Evolutionary conservation across 1,139 yeast species (phyloP).

Genomic region (Lodderomyces theae): DNA sequence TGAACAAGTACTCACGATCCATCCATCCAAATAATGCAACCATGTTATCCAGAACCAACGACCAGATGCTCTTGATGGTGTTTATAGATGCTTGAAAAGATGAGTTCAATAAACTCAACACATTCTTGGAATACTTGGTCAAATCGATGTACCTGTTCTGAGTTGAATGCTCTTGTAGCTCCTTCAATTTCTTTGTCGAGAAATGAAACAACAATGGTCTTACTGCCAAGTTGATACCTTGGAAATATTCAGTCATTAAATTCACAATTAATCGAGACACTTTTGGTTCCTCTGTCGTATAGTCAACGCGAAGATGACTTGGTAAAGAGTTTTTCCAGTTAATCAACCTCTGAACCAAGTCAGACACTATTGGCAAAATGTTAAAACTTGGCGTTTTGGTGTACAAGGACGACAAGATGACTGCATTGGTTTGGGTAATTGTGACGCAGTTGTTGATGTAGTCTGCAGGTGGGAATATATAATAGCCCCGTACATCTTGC

Average conservation of each 20-base stretch:
- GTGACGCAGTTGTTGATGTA: constrained; percentile 76
- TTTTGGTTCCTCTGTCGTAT: constrained; percentile 50
- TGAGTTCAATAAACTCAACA: constrained; percentile 68
- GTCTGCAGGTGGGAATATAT: constrained; percentile 78
- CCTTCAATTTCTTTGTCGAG: constrained; percentile 65
- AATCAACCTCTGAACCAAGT: constrained; percentile 64
- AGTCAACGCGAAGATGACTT: constrained; percentile 62
- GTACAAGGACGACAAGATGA: constrained; percentile 66
- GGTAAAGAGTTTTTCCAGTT: constrained; percentile 72
- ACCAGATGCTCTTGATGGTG: constrained; percentile 72
- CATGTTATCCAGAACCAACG: constrained; percentile 69
- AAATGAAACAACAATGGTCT: constrained; percentile 79
- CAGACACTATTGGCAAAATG: constrained; percentile 71
- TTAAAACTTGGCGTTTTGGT: constrained; percentile 75
- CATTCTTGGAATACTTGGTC: constrained; percentile 64
- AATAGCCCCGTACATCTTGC: constrained; percentile 47
- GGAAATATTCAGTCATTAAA: constrained; percentile 81
- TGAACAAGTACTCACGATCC: constrained; percentile 83
- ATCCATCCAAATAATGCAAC: constrained; percentile 84
- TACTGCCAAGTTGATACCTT: constrained; percentile 80
- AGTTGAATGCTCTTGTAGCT: constrained; percentile 37
- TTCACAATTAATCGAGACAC: constrained; percentile 71
- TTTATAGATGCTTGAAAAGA: constrained; percentile 83
- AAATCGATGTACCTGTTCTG: constrained; percentile 61
- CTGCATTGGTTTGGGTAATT: constrained; percentile 77